Evolutionary conservation across 495 filamentous ascomycete species (phyloP).

Genomic region (Copromyces sp.): DNA sequence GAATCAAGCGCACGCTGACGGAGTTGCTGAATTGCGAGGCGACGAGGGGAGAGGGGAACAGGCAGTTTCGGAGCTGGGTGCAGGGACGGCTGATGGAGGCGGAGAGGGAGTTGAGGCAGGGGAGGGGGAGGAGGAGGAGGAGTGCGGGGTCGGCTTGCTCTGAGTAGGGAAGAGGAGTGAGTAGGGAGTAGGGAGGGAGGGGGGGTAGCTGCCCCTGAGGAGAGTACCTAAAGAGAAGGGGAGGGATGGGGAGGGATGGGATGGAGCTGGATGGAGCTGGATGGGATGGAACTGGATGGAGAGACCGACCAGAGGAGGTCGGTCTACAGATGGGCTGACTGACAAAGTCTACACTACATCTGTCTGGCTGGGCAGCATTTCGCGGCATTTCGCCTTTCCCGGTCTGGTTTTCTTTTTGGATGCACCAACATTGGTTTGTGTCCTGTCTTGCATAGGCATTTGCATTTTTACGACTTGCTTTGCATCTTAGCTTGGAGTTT

Average conservation of each 20-base stretch:
- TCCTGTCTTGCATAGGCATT: neutral
- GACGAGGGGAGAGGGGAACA: constrained; percentile 35
- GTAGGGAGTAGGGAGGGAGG: too few relatives aligned
- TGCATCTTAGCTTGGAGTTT: constrained; percentile 13
- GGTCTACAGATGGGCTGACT: neutral
- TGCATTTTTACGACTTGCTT: constrained; percentile 2
- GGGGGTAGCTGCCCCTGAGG: too few relatives aligned
- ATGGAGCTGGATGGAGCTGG: too few relatives aligned
- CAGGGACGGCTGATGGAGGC: constrained; percentile 54
- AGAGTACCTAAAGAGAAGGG: too few relatives aligned
- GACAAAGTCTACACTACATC: neutral
- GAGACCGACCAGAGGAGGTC: too few relatives aligned
- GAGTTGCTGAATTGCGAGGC: constrained; percentile 55
- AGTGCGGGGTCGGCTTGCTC: constrained; percentile 12
- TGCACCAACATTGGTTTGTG: neutral
- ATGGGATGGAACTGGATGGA: too few relatives aligned
- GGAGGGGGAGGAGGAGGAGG: constrained; percentile 28
- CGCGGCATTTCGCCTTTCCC: neutral
- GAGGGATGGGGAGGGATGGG: too few relatives aligned
- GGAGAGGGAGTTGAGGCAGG: constrained; percentile 45
- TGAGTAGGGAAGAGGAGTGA: neutral
- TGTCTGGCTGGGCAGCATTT: neutral
- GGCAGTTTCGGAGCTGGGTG: constrained; percentile 50
- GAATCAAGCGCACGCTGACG: constrained; percentile 55
- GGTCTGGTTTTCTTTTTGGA: neutral